Conservation (phyloP, 176 grass and related monocot genomes). For the Oryza brachyantha region DNA sequence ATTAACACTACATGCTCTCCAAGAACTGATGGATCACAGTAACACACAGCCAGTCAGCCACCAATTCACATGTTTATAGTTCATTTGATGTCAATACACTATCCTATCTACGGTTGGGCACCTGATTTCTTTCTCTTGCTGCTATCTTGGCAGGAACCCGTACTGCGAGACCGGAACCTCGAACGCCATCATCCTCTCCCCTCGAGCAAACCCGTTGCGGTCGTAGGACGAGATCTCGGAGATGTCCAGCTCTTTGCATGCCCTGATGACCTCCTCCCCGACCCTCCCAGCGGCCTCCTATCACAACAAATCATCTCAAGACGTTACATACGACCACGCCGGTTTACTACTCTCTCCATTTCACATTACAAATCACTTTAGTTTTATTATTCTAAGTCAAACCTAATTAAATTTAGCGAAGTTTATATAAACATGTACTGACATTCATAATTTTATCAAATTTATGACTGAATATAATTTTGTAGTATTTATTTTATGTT, state of each 20-base stretch:
- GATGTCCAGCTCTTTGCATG: slow-evolving; percentile 60
- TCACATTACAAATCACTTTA: too few relatives aligned
- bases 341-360: too few relatives aligned
- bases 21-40: not conserved
- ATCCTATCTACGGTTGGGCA: not conserved
- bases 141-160: slow-evolving; percentile 70
- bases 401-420: too few relatives aligned
- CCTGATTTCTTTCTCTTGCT: not conserved
- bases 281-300: slow-evolving; percentile 78
- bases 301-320: not conserved
- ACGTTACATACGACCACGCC: not conserved
- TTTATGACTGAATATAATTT: too few relatives aligned
- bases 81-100: not conserved
- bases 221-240: slow-evolving; percentile 83
- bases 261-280: slow-evolving; percentile 68
- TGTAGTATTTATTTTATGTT: too few relatives aligned
- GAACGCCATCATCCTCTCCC: slow-evolving; percentile 81
- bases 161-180: slow-evolving; percentile 57
- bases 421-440: too few relatives aligned
- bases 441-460: too few relatives aligned
- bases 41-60: not conserved
- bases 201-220: slow-evolving; percentile 74
- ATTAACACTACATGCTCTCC: not conserved
- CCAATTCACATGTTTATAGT: not conserved
- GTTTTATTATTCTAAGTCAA: too few relatives aligned